A percentile compares a stretch with the other conserved stretches of the same genome.
phyloP scores from a whole-genome alignment of 805 yeast species.

The Nakazawaea anatomiae region DNA sequence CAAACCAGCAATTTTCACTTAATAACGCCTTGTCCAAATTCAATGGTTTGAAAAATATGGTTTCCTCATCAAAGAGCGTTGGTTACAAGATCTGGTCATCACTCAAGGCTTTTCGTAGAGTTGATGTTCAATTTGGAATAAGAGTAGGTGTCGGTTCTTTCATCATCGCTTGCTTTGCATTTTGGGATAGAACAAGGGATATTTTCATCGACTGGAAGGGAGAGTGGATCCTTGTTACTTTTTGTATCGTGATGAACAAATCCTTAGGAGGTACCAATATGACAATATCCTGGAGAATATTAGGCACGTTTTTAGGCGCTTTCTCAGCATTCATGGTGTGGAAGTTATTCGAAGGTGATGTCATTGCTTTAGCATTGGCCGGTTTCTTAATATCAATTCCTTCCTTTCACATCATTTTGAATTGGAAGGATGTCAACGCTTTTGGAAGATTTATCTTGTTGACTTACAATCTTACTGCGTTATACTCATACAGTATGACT shows the following conservation, averaged over 20 bases:
- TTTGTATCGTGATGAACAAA: constrained; percentile 78
- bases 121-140: constrained; percentile 73
- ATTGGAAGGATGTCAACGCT: constrained; percentile 59
- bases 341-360: constrained; percentile 52
- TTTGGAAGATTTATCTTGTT: constrained; percentile 66
- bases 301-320: constrained; percentile 76
- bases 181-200: constrained; percentile 46
- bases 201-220: constrained; percentile 63
- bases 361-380: constrained; percentile 39
- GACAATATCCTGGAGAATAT: constrained; percentile 67
- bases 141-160: constrained; percentile 77
- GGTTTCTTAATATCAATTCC: constrained; percentile 44
- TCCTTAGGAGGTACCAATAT: constrained; percentile 80
- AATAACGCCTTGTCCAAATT: constrained; percentile 27
- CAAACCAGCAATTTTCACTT: constrained; percentile 17
- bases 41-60: constrained; percentile 20
- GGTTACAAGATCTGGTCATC: constrained; percentile 40
- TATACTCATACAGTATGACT: constrained; percentile 67
- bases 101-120: constrained; percentile 47
- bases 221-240: constrained; percentile 83
- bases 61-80: constrained; percentile 13
- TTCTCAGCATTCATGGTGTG: constrained; percentile 53
- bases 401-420: constrained; percentile 52
- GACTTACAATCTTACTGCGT: constrained; percentile 72
- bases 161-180: constrained; percentile 61